These are phyloP conservation scores for Cryphonectria parasitica DNA, from an alignment of 2,329 filamentous ascomycete genomes.

Conservation along the genomic window DNA sequence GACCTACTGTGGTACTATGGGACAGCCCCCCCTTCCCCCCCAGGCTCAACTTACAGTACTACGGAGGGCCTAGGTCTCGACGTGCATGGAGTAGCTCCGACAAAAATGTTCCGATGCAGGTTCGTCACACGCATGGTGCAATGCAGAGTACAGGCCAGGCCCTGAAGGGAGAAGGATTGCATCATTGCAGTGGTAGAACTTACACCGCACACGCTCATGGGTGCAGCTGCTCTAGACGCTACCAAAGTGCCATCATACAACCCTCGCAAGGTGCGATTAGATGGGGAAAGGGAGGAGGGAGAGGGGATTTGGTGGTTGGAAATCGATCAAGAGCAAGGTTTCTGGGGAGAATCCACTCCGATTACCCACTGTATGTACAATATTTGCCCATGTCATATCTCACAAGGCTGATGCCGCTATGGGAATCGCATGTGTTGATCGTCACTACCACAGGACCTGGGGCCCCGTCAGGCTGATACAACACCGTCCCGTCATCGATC, in stretches of 20 bases:
- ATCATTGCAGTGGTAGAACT: neutral
- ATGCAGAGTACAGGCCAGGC: neutral
- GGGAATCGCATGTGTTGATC: slow-evolving; percentile 11
- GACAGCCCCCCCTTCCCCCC: neutral
- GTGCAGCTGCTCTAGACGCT: neutral
- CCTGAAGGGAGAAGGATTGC: neutral
- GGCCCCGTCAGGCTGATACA: neutral
- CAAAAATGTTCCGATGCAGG: slow-evolving; percentile 27
- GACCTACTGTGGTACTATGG: neutral
- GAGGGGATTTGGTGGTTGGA: too few species aligned
- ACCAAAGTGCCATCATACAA: neutral
- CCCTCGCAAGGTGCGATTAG: neutral
- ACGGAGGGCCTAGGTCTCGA: neutral
- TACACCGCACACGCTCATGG: neutral
- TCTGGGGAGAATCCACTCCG: neutral
- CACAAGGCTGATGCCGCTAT: slow-evolving; percentile 25
- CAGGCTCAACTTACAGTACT: neutral
- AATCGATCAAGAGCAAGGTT: neutral
- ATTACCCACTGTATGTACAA: neutral
- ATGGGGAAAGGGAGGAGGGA: neutral
- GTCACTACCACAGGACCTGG: neutral
- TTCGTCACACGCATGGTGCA: slow-evolving; percentile 13
- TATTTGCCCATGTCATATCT: neutral
- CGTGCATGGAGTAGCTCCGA: slow-evolving; percentile 9
- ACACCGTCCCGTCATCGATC: neutral